Percentiles rank a stretch among this genome's conserved stretches.
Evolutionary conservation across 2,329 filamentous ascomycete genomes (phyloP).

Genomic region (Monilinia aucupariae): DNA sequence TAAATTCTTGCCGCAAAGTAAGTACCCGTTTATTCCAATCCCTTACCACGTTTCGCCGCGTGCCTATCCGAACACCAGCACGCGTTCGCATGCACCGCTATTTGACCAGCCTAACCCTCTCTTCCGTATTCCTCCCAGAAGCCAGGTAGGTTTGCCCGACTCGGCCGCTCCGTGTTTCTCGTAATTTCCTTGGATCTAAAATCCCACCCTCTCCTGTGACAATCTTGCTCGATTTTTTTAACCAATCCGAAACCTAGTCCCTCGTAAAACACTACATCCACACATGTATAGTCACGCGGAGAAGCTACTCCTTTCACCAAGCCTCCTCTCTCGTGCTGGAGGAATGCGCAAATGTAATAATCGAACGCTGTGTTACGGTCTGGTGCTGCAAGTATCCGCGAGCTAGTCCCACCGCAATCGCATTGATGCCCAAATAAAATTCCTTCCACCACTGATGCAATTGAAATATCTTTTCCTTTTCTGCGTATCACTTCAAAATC

Average conservation of each 20-base stretch:
- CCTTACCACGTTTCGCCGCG: slow-evolving; percentile 34
- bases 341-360: slow-evolving; percentile 18
- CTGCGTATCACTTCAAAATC: slow-evolving; percentile 18
- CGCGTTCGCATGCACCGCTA: slow-evolving; percentile 32
- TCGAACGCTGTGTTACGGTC: slow-evolving; percentile 28
- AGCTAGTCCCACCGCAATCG: slow-evolving; percentile 26
- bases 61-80: slow-evolving; percentile 31
- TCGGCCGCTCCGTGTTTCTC: slow-evolving; percentile 12
- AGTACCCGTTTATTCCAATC: slow-evolving; percentile 27
- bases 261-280: slow-evolving; percentile 15
- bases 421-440: slow-evolving; percentile 33
- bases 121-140: slow-evolving; percentile 14
- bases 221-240: slow-evolving; percentile 1
- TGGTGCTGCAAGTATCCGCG: slow-evolving; percentile 30
- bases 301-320: slow-evolving; percentile 11
- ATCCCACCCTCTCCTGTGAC: slow-evolving; percentile 17
- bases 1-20: slow-evolving; percentile 23
- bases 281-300: slow-evolving; percentile 19
- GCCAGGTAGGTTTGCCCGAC: slow-evolving; percentile 13
- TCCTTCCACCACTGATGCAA: slow-evolving; percentile 15
- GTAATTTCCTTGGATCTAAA: slow-evolving; percentile 11
- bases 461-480: slow-evolving; percentile 15
- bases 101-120: slow-evolving; percentile 12
- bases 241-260: slow-evolving; percentile 13
- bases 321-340: slow-evolving; percentile 11